These are phyloP conservation scores for Chimonanthus praecox DNA, from an alignment of 164 flowering plant species.

Conservation along the genomic window DNA sequence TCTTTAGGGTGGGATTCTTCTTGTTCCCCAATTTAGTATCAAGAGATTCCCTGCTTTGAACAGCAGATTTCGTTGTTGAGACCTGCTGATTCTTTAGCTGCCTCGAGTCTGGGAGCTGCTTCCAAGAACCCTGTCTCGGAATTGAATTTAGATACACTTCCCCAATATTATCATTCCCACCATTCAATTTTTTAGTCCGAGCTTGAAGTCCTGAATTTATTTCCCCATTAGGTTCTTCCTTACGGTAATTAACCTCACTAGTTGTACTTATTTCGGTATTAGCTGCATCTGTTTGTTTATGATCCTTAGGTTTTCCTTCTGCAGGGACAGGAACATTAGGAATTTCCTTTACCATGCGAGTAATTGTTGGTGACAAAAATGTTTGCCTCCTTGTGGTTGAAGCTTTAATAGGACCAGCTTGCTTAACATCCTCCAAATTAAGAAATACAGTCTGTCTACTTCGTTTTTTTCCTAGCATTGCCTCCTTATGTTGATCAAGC, in stretches of 20 bases:
- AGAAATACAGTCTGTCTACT: conserved; percentile 84
- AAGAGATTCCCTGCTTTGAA: conserved; percentile 34
- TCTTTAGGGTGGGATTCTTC: conserved; percentile 54
- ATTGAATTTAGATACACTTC: conserved; percentile 38
- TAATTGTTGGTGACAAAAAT: conserved; percentile 41
- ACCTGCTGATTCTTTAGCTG: conserved; percentile 41
- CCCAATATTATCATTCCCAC: conserved; percentile 36
- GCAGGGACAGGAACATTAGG: conserved; percentile 35
- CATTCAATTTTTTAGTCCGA: conserved; percentile 46
- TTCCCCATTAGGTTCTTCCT: conserved; percentile 63
- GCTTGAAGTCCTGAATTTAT: conserved; percentile 37
- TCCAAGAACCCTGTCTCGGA: conserved; percentile 71
- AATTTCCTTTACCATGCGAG: conserved; percentile 60
- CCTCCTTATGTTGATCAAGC: conserved; percentile 75
- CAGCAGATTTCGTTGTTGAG: conserved; percentile 35
- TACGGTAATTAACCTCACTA: conserved; percentile 46
- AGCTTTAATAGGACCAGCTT: conserved; percentile 69
- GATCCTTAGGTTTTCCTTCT: conserved; percentile 49
- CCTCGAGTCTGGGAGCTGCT: conserved; percentile 55
- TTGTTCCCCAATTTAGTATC: conserved; percentile 54
- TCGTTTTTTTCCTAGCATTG: conserved; percentile 88
- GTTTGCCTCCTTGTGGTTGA: conserved; percentile 73
- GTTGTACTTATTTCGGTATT: conserved; percentile 38
- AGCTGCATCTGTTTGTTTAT: conserved; percentile 46
- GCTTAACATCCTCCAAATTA: conserved; percentile 83